Evolutionary conservation across 2,329 filamentous ascomycete species (phyloP).

Genomic region (Alternaria ventricosa): DNA sequence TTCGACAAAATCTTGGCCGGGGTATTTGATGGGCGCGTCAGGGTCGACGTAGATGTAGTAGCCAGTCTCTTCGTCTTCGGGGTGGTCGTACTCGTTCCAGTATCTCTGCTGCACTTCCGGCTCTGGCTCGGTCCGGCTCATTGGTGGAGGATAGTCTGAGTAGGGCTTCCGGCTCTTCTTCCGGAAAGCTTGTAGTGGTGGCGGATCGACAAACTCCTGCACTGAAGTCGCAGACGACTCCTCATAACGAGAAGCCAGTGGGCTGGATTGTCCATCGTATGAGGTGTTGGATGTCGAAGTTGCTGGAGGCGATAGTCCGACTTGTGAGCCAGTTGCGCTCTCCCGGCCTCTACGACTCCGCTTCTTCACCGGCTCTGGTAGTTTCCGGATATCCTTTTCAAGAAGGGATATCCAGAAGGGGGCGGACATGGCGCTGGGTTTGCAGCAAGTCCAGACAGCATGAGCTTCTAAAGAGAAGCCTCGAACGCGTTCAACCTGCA

Average conservation of each 20-base stretch:
- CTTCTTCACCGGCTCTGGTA: slow-evolving; percentile 51
- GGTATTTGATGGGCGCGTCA: slow-evolving; percentile 65
- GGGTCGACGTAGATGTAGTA: slow-evolving; percentile 80
- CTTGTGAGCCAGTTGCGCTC: slow-evolving; percentile 28
- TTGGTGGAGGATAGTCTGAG: slow-evolving; percentile 31
- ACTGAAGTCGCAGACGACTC: slow-evolving; percentile 46
- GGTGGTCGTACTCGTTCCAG: slow-evolving; percentile 89
- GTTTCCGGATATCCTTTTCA: slow-evolving; percentile 59
- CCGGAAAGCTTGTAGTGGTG: slow-evolving; percentile 51
- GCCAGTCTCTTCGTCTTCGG: slow-evolving; percentile 67
- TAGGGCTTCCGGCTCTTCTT: slow-evolving; percentile 51
- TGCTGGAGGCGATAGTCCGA: slow-evolving; percentile 36
- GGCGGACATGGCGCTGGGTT: slow-evolving; percentile 52
- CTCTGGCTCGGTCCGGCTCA: slow-evolving; percentile 25
- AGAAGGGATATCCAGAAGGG: slow-evolving; percentile 59
- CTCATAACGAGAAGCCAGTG: slow-evolving; percentile 34
- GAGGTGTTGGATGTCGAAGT: slow-evolving; percentile 50
- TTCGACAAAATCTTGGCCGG: slow-evolving; percentile 68
- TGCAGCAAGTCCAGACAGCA: slow-evolving; percentile 58
- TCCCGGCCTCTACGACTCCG: slow-evolving; percentile 36
- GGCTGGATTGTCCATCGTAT: slow-evolving; percentile 44
- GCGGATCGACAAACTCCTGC: slow-evolving; percentile 46
- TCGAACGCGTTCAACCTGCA: slow-evolving; percentile 56
- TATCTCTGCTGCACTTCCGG: slow-evolving; percentile 56
- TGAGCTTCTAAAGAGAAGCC: slow-evolving; percentile 63